Evolutionary conservation across 164 flowering plant genomes (phyloP), one percentile per base, ranked within the genome.

Genomic region (Cinnamomum micranthum): DNA sequence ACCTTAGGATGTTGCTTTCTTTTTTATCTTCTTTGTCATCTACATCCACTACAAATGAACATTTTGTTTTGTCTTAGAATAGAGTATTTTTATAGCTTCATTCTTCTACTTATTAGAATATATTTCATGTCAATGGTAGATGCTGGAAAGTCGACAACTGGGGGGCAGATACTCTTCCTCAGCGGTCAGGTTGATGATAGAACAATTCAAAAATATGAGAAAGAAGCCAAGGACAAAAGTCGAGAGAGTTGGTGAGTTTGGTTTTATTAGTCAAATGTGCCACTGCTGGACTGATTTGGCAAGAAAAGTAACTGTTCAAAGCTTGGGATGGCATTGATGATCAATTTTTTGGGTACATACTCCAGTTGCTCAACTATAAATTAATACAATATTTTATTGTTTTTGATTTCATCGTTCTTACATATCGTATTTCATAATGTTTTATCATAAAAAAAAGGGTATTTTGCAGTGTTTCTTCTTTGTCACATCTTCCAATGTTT

Each of bases 141-240:
- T 88, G 98, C 98, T 71, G 99, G 99, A 4, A 96, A 96, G 85
- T 96, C 99, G 13, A 92, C 97, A 0, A 88, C 78, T 78, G 98
- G 99, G 28, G 98, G 99, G 19, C 99, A 96, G 76, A 96, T 91
- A 81, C 91, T 94, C 55, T 91, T 90, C 72, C 93, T 94, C 23
- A 96, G 98, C 82, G 98, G 98, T 28, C 97, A 91, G 84, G 99
- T 96, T 74, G 99, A 96, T 89, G 99, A 96, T 59, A 91, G 99
- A 65, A 91, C 97, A 14, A 96, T 96, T 51, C 99, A 94, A 67
- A 96, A 96, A 71, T 96, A 94, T 78, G 99, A 96, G 84, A 96
- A 89, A 83, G 99, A 96, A 84, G 99, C 99, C 11, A 96, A 92
- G 82, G 98, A 96, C 51, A 96, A 96, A 82, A 90, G 91, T 77